Conservation (phyloP, 257 asterid species). For the Paraleonurus japonicus region DNA sequence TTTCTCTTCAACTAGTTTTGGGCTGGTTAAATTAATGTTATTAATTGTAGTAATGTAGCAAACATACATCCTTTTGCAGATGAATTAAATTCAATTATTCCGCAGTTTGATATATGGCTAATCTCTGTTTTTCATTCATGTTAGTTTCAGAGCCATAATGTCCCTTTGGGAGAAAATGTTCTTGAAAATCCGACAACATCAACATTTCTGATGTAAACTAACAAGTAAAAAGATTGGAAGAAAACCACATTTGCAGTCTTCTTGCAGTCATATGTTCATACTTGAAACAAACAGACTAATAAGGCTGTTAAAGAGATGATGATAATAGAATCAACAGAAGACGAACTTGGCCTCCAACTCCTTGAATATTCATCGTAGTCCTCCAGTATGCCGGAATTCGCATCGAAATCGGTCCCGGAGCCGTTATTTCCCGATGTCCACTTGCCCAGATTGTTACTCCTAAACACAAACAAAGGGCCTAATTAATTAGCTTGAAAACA, state of each 20-base stretch:
- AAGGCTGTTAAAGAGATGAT: constrained; percentile 23
- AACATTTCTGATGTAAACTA: constrained; percentile 27
- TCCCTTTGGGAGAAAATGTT: neutral
- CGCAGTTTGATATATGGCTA: neutral
- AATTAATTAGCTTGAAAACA: neutral
- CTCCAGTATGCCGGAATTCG: constrained; percentile 45
- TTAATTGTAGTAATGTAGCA: no score
- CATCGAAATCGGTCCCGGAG: constrained; percentile 37
- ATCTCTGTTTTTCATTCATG: neutral
- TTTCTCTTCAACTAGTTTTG: neutral
- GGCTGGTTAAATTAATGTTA: no score
- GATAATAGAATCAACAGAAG: constrained; percentile 12
- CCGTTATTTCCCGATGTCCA: constrained; percentile 50
- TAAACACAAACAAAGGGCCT: constrained; percentile 11
- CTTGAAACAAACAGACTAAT: constrained; percentile 28
- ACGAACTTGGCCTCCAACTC: constrained; percentile 19
- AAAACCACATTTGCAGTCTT: constrained; percentile 23
- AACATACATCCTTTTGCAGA: neutral
- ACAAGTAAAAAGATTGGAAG: constrained; percentile 5
- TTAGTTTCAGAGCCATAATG: neutral
- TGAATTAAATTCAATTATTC: neutral
- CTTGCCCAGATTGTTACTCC: constrained; percentile 57
- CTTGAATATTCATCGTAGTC: constrained; percentile 54
- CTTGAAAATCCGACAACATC: constrained; percentile 20
- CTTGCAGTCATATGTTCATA: constrained; percentile 18